Percentiles rank a stretch among this genome's conserved stretches.
Conservation (phyloP, 2,329 filamentous ascomycete species). For the Claviceps citrina region DNA sequence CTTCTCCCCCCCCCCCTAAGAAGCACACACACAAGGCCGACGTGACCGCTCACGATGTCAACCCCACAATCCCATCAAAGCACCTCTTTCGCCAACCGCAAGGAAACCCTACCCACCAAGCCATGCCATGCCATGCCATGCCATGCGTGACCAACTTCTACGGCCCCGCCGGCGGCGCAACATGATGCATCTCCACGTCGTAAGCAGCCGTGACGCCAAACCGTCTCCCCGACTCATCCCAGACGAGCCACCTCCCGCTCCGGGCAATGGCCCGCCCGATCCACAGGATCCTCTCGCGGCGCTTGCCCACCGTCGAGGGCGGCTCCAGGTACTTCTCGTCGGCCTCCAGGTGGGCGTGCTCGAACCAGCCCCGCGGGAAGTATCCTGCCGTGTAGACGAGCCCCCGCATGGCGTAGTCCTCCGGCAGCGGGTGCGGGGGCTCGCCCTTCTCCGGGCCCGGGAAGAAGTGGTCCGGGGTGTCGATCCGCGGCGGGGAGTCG, state of each 20-base stretch:
- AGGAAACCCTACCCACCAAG: too few species aligned
- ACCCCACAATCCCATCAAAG: too few species aligned
- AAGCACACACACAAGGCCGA: too few species aligned
- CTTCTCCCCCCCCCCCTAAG: too few species aligned
- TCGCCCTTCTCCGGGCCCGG: constrained; percentile 28
- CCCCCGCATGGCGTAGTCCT: constrained; percentile 53
- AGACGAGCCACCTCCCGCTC: constrained; percentile 25
- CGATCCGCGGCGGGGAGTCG: constrained; percentile 21
- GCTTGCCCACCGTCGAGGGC: constrained; percentile 39
- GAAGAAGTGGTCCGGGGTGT: constrained; percentile 29
- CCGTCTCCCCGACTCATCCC: constrained; percentile 19
- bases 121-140: too few species aligned
- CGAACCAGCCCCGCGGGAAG: constrained; percentile 44
- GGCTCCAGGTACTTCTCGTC: constrained; percentile 51
- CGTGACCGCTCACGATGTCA: too few species aligned
- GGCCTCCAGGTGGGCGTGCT: constrained; percentile 43
- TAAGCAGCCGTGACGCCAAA: constrained; percentile 18
- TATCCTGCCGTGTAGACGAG: constrained; percentile 44
- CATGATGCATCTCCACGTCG: not conserved
- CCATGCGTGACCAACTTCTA: too few species aligned
- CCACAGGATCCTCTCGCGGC: constrained; percentile 44
- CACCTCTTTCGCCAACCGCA: too few species aligned
- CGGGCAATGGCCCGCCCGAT: constrained; percentile 34
- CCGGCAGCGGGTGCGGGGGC: constrained; percentile 42
- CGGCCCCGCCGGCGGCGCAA: too few species aligned